Conservation (phyloP, 2,329 filamentous ascomycete genomes). For the Fusarium agapanthi region DNA sequence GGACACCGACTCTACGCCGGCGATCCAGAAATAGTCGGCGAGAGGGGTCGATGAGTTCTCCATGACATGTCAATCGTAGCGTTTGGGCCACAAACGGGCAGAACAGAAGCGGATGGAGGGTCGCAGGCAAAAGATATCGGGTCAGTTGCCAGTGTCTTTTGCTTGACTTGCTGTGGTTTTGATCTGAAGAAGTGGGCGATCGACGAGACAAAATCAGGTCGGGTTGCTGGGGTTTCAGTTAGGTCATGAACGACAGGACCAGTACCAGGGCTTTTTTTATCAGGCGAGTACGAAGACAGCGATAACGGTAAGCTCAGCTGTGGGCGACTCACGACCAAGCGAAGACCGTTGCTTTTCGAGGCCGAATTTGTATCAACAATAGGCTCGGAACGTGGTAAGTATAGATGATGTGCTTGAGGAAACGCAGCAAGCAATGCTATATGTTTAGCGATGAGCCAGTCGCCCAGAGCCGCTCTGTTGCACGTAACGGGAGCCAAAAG, state of each 20-base stretch:
- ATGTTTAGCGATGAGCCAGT: conserved; percentile 33
- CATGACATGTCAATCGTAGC: conserved; percentile 60
- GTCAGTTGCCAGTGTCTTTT: conserved; percentile 7
- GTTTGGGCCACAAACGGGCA: conserved; percentile 38
- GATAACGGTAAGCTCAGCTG: conserved; percentile 14
- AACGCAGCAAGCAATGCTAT: conserved; percentile 7
- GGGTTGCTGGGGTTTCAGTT: conserved; percentile 36
- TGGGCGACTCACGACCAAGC: conserved; percentile 27
- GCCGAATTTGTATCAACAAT: conserved; percentile 1
- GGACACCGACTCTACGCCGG: conserved; percentile 72
- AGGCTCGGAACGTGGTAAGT: conserved; percentile 11
- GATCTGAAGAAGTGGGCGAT: conserved; percentile 20
- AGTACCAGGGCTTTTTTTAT: conserved; percentile 22
- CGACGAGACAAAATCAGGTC: conserved; percentile 22
- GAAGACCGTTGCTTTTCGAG: conserved; percentile 19
- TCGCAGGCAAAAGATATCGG: conserved; percentile 1
- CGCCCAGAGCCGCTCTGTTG: conserved; percentile 33
- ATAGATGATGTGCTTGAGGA: conserved; percentile 30
- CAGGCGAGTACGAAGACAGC: conserved; percentile 21
- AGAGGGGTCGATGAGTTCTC: conserved; percentile 70
- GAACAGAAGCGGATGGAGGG: conserved; percentile 3
- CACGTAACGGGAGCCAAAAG: conserved; percentile 33
- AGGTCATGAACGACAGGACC: conserved; percentile 32
- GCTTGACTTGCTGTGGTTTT: conserved; percentile 19
- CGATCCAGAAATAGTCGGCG: conserved; percentile 81